phyloP scores from a whole-genome alignment of 768 basidiomycete species.

The Leccinum uliginosum region DNA sequence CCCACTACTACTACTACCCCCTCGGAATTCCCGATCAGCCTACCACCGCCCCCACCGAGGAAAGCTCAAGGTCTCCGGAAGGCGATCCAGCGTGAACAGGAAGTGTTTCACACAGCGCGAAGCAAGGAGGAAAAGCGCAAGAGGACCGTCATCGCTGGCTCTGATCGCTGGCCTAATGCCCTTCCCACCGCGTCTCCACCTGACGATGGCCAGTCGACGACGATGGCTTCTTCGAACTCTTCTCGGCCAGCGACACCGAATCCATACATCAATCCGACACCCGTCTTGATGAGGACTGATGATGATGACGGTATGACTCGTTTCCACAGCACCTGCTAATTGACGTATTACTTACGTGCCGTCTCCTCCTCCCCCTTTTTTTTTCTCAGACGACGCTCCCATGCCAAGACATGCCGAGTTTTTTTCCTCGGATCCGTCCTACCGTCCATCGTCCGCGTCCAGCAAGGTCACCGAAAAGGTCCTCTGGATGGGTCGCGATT shows the following conservation, averaged over 20 bases:
- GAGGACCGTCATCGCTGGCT: constrained; percentile 8
- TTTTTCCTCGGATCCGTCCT: constrained; percentile 1
- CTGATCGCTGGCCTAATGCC: constrained; percentile 25
- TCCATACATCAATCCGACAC: constrained; percentile 37
- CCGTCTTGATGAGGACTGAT: constrained; percentile 15
- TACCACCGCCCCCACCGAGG: constrained; percentile 35
- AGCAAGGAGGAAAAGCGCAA: constrained; percentile 14
- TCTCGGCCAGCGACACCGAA: constrained; percentile 27
- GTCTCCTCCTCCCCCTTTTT: not conserved
- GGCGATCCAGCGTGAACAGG: constrained; percentile 12
- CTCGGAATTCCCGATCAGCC: constrained; percentile 20
- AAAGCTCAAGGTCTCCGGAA: constrained; percentile 13
- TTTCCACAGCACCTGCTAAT: not conserved
- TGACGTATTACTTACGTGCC: not conserved
- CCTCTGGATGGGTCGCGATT: constrained; percentile 28
- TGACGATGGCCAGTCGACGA: constrained; percentile 5
- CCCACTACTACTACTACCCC: constrained; percentile 1
- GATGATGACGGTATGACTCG: constrained; percentile 14
- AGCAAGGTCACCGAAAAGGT: constrained; percentile 34
- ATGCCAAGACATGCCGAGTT: constrained; percentile 9
- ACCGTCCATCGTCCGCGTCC: constrained; percentile 24
- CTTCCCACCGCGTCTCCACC: constrained; percentile 3
- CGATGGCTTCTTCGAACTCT: not conserved
- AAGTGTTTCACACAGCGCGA: constrained; percentile 12
- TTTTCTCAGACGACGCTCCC: constrained; percentile 10